These are phyloP conservation scores for Lycium ferocissimum DNA, from an alignment of 257 asterid species.

Conservation along the genomic window DNA sequence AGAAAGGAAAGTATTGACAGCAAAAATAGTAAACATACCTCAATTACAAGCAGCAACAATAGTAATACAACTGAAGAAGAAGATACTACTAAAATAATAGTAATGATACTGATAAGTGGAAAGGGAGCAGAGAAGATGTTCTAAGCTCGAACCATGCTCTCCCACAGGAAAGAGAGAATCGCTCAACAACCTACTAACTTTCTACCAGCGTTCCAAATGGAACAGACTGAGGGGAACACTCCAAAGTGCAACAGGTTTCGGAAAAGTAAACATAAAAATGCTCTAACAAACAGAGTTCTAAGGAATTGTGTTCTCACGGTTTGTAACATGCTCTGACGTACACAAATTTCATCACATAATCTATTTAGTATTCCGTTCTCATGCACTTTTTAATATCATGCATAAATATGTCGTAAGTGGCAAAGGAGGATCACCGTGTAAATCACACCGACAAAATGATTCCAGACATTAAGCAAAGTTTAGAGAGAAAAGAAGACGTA, in stretches of 20 bases:
- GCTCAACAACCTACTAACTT: no score
- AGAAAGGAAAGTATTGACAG: no score
- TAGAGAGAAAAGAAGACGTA: background rate
- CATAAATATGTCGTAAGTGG: background rate
- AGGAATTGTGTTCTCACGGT: background rate
- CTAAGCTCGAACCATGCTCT: no score
- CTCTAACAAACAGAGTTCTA: background rate
- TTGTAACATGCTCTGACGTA: background rate
- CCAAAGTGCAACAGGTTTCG: background rate
- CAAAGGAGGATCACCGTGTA: constrained; percentile 16
- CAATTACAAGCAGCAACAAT: no score
- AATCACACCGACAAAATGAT: background rate
- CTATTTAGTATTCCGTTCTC: background rate
- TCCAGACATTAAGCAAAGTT: background rate
- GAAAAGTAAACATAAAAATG: background rate
- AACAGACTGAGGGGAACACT: constrained; percentile 8
- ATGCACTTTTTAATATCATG: background rate
- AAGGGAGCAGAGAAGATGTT: no score
- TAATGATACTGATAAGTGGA: no score
- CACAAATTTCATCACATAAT: background rate
- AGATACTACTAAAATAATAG: no score
- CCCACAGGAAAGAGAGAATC: no score
- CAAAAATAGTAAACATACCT: no score
- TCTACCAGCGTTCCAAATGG: background rate
- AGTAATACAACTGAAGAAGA: no score